Conservation (phyloP, 169 alveolate genomes). For the Plasmodium relictum region DNA sequence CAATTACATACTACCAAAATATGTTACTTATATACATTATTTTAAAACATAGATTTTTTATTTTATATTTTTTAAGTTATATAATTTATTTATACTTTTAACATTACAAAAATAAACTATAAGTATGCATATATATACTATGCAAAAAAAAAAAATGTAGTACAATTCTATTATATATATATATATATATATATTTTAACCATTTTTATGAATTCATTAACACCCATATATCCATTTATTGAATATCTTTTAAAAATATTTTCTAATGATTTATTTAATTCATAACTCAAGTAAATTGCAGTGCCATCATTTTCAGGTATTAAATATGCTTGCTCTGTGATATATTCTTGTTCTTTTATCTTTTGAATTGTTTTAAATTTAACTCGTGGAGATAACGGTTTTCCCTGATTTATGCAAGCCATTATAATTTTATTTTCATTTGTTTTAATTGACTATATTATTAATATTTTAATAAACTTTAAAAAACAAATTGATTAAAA, state of each 20-base stretch:
- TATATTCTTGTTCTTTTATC: constrained; percentile 37
- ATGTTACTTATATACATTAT: no score
- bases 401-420: constrained; percentile 63
- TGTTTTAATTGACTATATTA: no score
- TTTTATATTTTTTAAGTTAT: no score
- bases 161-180: neutral
- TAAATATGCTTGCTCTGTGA: constrained; percentile 67
- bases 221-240: constrained; percentile 59
- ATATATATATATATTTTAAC: constrained; percentile 13
- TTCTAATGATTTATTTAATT: constrained; percentile 58
- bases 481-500: neutral
- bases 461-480: no score
- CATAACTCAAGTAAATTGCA: constrained; percentile 64
- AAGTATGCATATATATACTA: constrained; percentile 5
- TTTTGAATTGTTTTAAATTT: constrained; percentile 54
- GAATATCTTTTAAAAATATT: constrained; percentile 47
- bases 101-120: neutral
- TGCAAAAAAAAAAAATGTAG: neutral
- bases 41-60: no score
- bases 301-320: constrained; percentile 66
- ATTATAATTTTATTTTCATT: neutral
- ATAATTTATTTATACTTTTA: no score
- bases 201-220: constrained; percentile 58
- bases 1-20: no score
- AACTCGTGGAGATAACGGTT: constrained; percentile 37